Evolutionary conservation across 1,284 basidiomycete genomes (phyloP).

Genomic region (Macrocystidia cucumis): DNA sequence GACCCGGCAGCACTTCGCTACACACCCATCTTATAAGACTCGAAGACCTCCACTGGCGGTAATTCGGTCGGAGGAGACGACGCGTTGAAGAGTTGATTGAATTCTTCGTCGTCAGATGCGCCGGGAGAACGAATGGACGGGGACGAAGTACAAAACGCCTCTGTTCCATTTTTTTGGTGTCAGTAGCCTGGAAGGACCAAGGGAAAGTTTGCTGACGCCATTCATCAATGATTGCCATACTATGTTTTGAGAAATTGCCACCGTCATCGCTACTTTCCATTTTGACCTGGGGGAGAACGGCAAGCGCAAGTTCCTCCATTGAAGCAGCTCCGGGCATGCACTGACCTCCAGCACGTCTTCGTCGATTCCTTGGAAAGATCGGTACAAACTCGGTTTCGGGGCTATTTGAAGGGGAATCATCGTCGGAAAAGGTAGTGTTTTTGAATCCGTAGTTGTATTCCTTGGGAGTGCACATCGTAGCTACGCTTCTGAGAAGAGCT

Average conservation of each 20-base stretch:
- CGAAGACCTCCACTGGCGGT: conserved; percentile 22
- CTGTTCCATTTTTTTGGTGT: conserved; percentile 12
- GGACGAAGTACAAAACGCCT: conserved; percentile 19
- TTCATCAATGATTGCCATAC: conserved; percentile 49
- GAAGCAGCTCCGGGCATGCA: conserved; percentile 12
- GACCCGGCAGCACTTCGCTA: not conserved
- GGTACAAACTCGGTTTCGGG: conserved; percentile 24
- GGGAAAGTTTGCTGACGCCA: conserved; percentile 45
- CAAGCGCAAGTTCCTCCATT: conserved; percentile 19
- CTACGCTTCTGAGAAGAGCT: conserved; percentile 16
- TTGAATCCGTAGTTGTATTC: conserved; percentile 27
- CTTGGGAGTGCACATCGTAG: conserved; percentile 13
- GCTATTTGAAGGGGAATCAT: conserved; percentile 8
- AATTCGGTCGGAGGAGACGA: conserved; percentile 31
- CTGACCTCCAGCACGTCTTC: conserved; percentile 9
- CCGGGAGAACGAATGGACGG: conserved; percentile 17
- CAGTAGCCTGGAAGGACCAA: conserved; percentile 4
- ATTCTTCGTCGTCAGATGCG: conserved; percentile 26
- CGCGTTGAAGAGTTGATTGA: conserved; percentile 38
- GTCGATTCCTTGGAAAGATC: conserved; percentile 36
- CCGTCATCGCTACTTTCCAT: conserved; percentile 31
- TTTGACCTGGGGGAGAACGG: conserved; percentile 15
- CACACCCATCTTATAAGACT: conserved; percentile 35
- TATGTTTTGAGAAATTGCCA: conserved; percentile 31
- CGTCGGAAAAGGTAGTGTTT: conserved; percentile 2